phyloP scores from a whole-genome alignment of 1,284 basidiomycete species.

The Mrakiaceae sp. region DNA sequence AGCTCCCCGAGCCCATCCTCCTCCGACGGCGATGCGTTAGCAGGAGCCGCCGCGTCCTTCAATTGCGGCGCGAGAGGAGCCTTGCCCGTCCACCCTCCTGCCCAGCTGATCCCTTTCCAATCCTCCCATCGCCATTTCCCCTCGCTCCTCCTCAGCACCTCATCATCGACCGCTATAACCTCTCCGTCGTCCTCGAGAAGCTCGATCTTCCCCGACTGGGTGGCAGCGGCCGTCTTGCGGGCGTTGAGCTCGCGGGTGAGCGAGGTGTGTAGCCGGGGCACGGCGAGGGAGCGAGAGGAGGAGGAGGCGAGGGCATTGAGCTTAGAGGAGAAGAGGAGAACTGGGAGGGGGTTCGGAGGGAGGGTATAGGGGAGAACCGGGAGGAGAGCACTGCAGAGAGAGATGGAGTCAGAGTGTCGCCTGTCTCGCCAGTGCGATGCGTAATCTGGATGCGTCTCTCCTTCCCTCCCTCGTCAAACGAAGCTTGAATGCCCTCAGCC shows the following conservation, averaged over 20 bases:
- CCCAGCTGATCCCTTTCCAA: constrained; percentile 16
- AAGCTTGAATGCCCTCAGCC: background rate
- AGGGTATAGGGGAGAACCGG: constrained; percentile 9
- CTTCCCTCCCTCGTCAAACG: background rate
- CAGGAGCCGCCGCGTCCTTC: background rate
- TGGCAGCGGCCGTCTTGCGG: constrained; percentile 4
- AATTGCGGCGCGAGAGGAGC: background rate
- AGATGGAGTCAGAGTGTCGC: background rate
- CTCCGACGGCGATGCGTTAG: background rate
- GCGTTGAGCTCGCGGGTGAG: constrained; percentile 15
- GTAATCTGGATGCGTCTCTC: too few species aligned
- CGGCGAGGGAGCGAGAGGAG: constrained; percentile 10
- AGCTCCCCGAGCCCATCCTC: constrained; percentile 15
- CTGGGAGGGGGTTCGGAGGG: constrained; percentile 10
- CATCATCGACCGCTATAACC: background rate
- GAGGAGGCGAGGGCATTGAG: constrained; percentile 10
- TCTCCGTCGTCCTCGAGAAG: constrained; percentile 15
- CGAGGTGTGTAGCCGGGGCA: constrained; percentile 15
- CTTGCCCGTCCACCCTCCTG: constrained; percentile 11
- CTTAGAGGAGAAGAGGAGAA: constrained; percentile 14
- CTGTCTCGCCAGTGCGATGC: too few species aligned
- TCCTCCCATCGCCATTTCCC: constrained; percentile 17
- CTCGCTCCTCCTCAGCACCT: constrained; percentile 1
- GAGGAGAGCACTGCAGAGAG: constrained; percentile 4
- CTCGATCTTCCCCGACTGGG: constrained; percentile 5